A percentile compares a stretch with the other conserved stretches of the same genome.
Conservation (phyloP, 257 asterid genomes). For the Gentiana macrophylla region DNA sequence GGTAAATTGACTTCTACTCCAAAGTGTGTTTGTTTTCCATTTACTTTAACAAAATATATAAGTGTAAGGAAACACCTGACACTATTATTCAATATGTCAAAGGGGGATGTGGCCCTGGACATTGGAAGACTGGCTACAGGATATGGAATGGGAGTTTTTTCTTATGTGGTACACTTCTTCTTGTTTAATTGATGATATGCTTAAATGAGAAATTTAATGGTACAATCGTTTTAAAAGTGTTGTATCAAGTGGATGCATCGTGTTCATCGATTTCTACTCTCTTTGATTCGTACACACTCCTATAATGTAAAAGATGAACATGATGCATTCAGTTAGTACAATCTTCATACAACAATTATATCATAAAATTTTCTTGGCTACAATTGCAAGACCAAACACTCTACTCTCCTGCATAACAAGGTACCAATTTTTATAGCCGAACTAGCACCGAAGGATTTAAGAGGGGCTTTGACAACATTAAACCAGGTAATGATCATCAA, state of each 20-base stretch:
- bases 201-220: too few relatives aligned
- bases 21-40: too few relatives aligned
- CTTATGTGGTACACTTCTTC: conserved; percentile 55
- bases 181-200: too few relatives aligned
- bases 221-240: too few relatives aligned
- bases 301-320: too few relatives aligned
- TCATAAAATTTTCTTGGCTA: too few relatives aligned
- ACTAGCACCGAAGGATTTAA: conserved; percentile 70
- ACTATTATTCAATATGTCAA: conserved; percentile 6
- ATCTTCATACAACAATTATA: too few relatives aligned
- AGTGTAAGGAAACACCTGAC: conserved; percentile 5
- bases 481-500: conserved; percentile 49
- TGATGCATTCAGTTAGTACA: too few relatives aligned
- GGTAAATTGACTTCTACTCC: conserved; percentile 20
- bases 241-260: too few relatives aligned
- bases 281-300: too few relatives aligned
- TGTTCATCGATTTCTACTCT: too few relatives aligned
- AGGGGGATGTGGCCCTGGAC: conserved; percentile 54
- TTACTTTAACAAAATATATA: too few relatives aligned
- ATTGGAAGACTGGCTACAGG: conserved; percentile 85
- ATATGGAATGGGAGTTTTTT: conserved; percentile 93
- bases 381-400: conserved; percentile 2
- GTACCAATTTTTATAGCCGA: conserved; percentile 93
- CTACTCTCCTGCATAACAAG: conserved; percentile 19
- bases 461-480: conserved; percentile 78